Percentiles rank a stretch among this genome's conserved stretches.
Evolutionary conservation across 1,284 basidiomycete genomes (phyloP).

Genomic region (Cutaneotrichosporon sp.): DNA sequence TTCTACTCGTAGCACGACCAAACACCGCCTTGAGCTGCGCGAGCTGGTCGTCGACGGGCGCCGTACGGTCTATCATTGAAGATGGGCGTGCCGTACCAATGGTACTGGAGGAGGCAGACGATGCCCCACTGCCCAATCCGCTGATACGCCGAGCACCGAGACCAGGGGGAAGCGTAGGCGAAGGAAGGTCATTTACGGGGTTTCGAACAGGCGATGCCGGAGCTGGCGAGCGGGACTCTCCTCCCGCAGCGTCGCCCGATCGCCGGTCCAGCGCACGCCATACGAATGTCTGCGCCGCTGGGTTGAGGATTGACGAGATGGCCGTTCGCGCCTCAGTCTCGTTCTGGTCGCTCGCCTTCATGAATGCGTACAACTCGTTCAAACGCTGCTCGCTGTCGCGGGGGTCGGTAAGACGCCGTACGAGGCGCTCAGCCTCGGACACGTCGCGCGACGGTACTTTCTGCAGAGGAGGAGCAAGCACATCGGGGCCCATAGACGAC

Average conservation of each 20-base stretch:
- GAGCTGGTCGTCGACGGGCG: slow-evolving; percentile 39
- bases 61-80: slow-evolving; percentile 4
- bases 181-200: slow-evolving; percentile 18
- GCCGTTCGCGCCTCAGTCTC: slow-evolving; percentile 68
- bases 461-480: not conserved
- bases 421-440: slow-evolving; percentile 12
- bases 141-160: slow-evolving; percentile 9
- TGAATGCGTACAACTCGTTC: slow-evolving; percentile 89
- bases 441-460: slow-evolving; percentile 55
- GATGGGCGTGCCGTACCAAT: slow-evolving; percentile 2
- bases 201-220: slow-evolving; percentile 11
- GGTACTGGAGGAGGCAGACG: not conserved
- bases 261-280: slow-evolving; percentile 37
- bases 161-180: slow-evolving; percentile 1
- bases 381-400: slow-evolving; percentile 83
- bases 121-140: not conserved
- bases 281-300: slow-evolving; percentile 38
- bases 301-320: slow-evolving; percentile 31
- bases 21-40: slow-evolving; percentile 43
- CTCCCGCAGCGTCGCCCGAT: slow-evolving; percentile 22
- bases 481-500: slow-evolving; percentile 6
- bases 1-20: slow-evolving; percentile 1
- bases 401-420: slow-evolving; percentile 70
- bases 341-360: slow-evolving; percentile 87
- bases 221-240: slow-evolving; percentile 25